phyloP scores from a whole-genome alignment of 805 yeast species.

The Wickerhamomyces sydowiorum region DNA sequence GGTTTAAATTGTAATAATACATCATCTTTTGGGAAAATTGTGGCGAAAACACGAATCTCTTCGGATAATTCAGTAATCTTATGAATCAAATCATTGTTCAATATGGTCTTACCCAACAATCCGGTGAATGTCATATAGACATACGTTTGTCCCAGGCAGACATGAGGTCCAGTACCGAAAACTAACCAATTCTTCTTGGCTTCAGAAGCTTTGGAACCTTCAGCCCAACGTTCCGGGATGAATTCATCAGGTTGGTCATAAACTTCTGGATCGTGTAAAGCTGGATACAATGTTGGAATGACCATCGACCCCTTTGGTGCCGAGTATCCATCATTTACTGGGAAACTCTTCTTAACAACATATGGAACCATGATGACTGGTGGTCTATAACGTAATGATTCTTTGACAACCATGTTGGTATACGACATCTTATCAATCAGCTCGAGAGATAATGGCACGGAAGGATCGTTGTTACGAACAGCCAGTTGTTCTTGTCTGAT shows the following conservation, averaged over 20 bases:
- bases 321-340: constrained; percentile 74
- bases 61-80: constrained; percentile 80
- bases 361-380: constrained; percentile 99
- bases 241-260: constrained; percentile 92
- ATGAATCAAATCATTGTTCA: constrained; percentile 78
- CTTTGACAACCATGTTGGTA: constrained; percentile 88
- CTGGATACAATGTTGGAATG: constrained; percentile 92
- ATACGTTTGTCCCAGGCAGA: constrained; percentile 91
- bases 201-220: constrained; percentile 67
- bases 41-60: constrained; percentile 93
- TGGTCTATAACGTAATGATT: constrained; percentile 90
- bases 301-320: constrained; percentile 98
- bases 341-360: constrained; percentile 81
- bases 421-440: constrained; percentile 83
- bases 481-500: constrained; percentile 87
- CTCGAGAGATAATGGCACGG: constrained; percentile 54
- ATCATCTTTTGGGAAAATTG: constrained; percentile 97
- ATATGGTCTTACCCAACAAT: constrained; percentile 83
- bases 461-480: constrained; percentile 75
- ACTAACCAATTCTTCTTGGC: constrained; percentile 92
- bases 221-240: constrained; percentile 93
- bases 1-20: constrained; percentile 68
- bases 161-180: constrained; percentile 96
- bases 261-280: constrained; percentile 95
- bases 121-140: constrained; percentile 88